Conservation (phyloP, 495 filamentous ascomycete species). For the Daldinia bambusicola region DNA sequence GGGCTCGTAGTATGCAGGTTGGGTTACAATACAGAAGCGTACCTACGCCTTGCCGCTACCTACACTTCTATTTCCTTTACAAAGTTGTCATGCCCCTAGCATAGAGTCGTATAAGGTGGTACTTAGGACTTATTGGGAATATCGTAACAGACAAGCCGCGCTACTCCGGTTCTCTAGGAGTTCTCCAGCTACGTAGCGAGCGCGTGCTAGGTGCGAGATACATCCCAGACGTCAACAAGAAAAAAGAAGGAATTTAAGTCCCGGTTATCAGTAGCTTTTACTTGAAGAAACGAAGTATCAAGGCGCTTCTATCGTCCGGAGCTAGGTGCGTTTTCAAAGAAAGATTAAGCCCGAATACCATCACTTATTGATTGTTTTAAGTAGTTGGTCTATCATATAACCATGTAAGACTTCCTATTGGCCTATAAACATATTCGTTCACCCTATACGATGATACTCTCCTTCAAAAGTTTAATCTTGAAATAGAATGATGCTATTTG, state of each 20-base stretch:
- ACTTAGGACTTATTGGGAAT: slow-evolving; percentile 10
- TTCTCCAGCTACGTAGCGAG: slow-evolving; percentile 22
- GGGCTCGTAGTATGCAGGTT: slow-evolving; percentile 14
- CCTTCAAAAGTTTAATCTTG: too few relatives aligned
- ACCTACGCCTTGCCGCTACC: background rate
- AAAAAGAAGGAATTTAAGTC: background rate
- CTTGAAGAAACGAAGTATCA: background rate
- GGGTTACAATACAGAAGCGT: slow-evolving; percentile 24
- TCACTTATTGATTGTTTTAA: too few relatives aligned
- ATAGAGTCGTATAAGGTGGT: too few relatives aligned
- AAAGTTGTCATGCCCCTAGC: background rate
- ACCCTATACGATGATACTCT: too few relatives aligned
- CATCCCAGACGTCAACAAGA: too few relatives aligned
- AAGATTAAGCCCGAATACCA: too few relatives aligned
- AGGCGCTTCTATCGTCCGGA: too few relatives aligned
- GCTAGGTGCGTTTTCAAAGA: too few relatives aligned
- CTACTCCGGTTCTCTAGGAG: slow-evolving; percentile 24
- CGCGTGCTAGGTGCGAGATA: background rate
- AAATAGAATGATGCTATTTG: too few relatives aligned
- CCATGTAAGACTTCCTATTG: too few relatives aligned
- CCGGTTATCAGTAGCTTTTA: background rate
- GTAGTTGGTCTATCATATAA: too few relatives aligned
- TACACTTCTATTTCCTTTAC: slow-evolving; percentile 10
- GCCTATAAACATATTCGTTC: too few relatives aligned
- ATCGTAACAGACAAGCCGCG: slow-evolving; percentile 17